Percentiles rank a stretch among this genome's conserved stretches.
Evolutionary conservation across 1,139 yeast genomes (phyloP).

Genomic region (Hemisphaericaspora xylofermentans): DNA sequence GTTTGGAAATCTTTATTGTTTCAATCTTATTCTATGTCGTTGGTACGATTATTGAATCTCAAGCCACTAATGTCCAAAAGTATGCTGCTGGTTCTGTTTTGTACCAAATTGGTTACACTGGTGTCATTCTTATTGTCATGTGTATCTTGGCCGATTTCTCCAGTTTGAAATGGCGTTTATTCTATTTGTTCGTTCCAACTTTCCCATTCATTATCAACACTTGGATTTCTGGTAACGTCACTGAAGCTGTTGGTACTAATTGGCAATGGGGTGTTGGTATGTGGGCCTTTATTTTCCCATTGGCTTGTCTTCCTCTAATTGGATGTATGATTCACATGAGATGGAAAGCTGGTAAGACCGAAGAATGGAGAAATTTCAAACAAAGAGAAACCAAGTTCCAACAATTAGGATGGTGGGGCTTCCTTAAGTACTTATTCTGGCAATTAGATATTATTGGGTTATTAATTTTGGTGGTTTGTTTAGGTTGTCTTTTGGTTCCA

Average conservation of each 20-base stretch:
- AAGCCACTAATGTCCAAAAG: conserved; percentile 60
- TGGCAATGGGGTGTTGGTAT: conserved; percentile 52
- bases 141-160: conserved; percentile 67
- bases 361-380: conserved; percentile 32
- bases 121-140: conserved; percentile 55
- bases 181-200: conserved; percentile 61
- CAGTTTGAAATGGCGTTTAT: conserved; percentile 67
- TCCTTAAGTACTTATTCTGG: conserved; percentile 32
- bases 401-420: conserved; percentile 24
- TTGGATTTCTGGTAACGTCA: conserved; percentile 68
- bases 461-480: conserved; percentile 27
- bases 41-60: conserved; percentile 72
- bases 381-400: conserved; percentile 22
- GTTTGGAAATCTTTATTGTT: conserved; percentile 54
- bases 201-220: conserved; percentile 73
- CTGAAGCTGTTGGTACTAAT: conserved; percentile 23
- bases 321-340: conserved; percentile 35
- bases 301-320: conserved; percentile 33
- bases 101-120: conserved; percentile 70
- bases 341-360: conserved; percentile 32
- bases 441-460: conserved; percentile 35
- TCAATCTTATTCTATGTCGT: conserved; percentile 61
- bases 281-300: conserved; percentile 44
- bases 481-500: conserved; percentile 41
- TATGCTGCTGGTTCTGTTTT: conserved; percentile 75